Percentiles rank a stretch among this genome's conserved stretches.
These are phyloP conservation scores for Paramecium sonneborni DNA, from an alignment of 73 alveolate species.

Conservation along the genomic window DNA sequence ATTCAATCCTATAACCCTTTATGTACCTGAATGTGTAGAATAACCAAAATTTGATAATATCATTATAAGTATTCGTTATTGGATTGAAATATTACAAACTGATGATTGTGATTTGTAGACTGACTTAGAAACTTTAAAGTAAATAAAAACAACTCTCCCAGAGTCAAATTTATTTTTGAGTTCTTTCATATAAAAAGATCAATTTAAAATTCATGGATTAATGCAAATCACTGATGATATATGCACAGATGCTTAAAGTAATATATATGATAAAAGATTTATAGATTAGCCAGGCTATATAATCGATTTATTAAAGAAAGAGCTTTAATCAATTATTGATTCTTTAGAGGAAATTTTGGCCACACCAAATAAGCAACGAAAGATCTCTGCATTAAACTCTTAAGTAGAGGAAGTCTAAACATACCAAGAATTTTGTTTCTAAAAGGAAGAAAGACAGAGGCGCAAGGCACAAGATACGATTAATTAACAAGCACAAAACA, in stretches of 20 bases:
- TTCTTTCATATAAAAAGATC: neutral
- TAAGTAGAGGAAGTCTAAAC: neutral
- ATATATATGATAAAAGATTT: neutral
- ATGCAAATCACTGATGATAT: neutral
- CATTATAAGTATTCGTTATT: neutral
- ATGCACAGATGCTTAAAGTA: neutral
- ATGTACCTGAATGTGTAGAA: neutral
- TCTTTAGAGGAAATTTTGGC: neutral
- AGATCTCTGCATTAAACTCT: neutral
- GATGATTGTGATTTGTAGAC: neutral
- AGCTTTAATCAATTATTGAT: neutral
- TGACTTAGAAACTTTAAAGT: neutral
- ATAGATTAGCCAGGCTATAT: conserved; percentile 1
- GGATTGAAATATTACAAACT: neutral
- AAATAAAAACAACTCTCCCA: neutral
- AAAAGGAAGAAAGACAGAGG: neutral
- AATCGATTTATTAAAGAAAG: neutral
- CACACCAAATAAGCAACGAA: neutral
- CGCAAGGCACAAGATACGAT: neutral
- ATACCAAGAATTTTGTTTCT: neutral
- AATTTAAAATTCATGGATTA: neutral
- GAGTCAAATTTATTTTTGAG: neutral
- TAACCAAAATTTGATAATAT: neutral
- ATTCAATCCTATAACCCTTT: neutral
- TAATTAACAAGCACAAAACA: conserved; percentile 7